phyloP scores from a whole-genome alignment of 75 land plant species.

The Cunninghamia lanceolata region DNA sequence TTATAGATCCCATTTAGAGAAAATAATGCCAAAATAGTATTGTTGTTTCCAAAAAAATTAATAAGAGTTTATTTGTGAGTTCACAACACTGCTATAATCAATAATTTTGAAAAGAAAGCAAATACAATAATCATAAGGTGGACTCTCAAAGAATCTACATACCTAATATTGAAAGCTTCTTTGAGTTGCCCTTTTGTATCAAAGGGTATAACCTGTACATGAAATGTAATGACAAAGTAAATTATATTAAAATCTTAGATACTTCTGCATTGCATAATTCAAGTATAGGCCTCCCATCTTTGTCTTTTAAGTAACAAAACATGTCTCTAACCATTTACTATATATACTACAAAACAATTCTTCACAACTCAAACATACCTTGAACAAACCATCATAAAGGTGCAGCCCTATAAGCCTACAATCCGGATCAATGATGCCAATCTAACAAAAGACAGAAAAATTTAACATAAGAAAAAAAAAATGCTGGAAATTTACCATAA shows the following conservation, averaged over 20 bases:
- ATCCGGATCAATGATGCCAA: slow-evolving; percentile 99
- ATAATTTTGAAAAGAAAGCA: not conserved
- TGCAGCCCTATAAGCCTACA: slow-evolving; percentile 97
- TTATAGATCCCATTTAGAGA: not conserved
- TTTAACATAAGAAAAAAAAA: not conserved
- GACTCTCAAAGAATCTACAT: not conserved
- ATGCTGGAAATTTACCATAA: not conserved
- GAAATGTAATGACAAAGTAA: not conserved
- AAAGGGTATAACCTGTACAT: slow-evolving; percentile 88
- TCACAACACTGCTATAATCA: not conserved
- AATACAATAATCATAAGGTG: not conserved
- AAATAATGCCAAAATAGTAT: not conserved
- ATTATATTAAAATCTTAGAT: not conserved
- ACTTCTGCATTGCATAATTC: not conserved
- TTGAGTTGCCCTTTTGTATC: slow-evolving; percentile 98
- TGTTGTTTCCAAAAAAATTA: not conserved
- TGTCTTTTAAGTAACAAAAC: not conserved
- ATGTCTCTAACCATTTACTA: not conserved
- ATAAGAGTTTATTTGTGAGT: not conserved
- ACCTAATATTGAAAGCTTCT: slow-evolving; percentile 99
- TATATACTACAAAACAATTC: not conserved
- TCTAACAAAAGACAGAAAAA: slow-evolving; percentile 43
- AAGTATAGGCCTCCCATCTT: not conserved
- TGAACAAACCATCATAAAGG: slow-evolving; percentile 97
- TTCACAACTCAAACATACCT: slow-evolving; percentile 44